Evolutionary conservation across 2,329 filamentous ascomycete species (phyloP), one percentile per base, ranked within the genome.

Genomic region (Aspergillus bombycis): DNA sequence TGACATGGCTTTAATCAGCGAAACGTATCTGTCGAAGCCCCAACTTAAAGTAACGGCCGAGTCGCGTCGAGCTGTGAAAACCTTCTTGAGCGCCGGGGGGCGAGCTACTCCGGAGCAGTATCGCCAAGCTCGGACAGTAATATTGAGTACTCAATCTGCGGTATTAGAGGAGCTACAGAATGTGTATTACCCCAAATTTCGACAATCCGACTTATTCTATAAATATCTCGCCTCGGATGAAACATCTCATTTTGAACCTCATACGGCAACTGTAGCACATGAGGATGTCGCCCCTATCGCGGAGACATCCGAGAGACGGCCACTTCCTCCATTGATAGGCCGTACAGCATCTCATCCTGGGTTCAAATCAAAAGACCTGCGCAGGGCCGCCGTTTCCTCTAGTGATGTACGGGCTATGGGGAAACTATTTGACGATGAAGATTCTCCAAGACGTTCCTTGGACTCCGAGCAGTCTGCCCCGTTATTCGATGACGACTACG

Each of bases 171-270:
- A 91, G 70, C 92, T 99, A 87, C 90, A 93, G 72, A 87, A 88
- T 26, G 87, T 86, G 16, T 88, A 96, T 73, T 95, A 95, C 67
- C 88, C 91, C 21, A 88, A 87, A 23, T 99, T 99, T 81, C 96
- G 94, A 74, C 91, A 89, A 70, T 97, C 95, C 0, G 95, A 98
- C 73, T 79, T 99, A 0, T 99, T 93, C 76, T 98, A 95, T 82
- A 99, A 99, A 76, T 97, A 94, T 75, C 84, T 99, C 1, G 93
- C 94, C 9, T 91, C 94, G 14, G 92, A 96, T 72, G 93, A 97
- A 78, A 79, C 80, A 34, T 69, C 71, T 5, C 67, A 69, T 46
- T 68, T 77, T 9, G 63, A 58, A 36, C 50, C 72, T 38, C 70
- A 70, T 48, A 57, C 59, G 3, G 65, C 67, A 28, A 62, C 71